Evolutionary conservation across 371 early-diverging fungal species (phyloP), one percentile per base, ranked within the genome.

Genomic region (Mucor circinelloides): DNA sequence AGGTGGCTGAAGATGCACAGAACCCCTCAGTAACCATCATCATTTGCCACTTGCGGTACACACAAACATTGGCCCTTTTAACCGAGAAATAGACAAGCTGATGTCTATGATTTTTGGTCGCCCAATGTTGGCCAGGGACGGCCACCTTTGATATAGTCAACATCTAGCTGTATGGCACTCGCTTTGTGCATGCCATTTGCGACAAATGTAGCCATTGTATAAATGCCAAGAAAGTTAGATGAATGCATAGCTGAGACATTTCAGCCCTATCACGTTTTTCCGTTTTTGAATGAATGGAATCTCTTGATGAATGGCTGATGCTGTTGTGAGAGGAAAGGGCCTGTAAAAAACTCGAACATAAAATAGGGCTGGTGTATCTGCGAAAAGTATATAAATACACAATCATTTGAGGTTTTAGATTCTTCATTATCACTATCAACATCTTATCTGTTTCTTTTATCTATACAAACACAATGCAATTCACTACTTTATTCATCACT

Each of bases 201-300:
- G 7, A 6, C 8, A 6, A n/a, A 7, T 19, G 17, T 42, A n/a
- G n/a, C 44, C 3, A 7, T n/a, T 44, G 5, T 36, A 36, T 13
- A 19, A 44, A 44, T 44, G 19, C 44, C 44, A 44, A 44, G 44
- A 44, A 19, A 44, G 44, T 19, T 44, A 7, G 6, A 44, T 7
- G 17, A n/a, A 44, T 44, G n/a, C 48, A 48, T 7, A 50, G 12
- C 12, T 9, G 12, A 50, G 50, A 50, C 50, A 9, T 25, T 19
- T 50, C 50, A 50, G 50, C 50, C 50, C 50, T 25, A 50, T 50
- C 50, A 50, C 50, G 50, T 50, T 50, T 50, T 6, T 50, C 50
- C 13, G 25, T 50, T 50, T 25, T 23, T 2, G 44, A 50, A 12
- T 23, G 25, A 23, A 23, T 12, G 23, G 21, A 50, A 44, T 6